Percentiles rank a stretch among this genome's conserved stretches.
These are phyloP conservation scores for Penicillium parvum DNA, from an alignment of 495 filamentous ascomycete species.

Conservation along the genomic window DNA sequence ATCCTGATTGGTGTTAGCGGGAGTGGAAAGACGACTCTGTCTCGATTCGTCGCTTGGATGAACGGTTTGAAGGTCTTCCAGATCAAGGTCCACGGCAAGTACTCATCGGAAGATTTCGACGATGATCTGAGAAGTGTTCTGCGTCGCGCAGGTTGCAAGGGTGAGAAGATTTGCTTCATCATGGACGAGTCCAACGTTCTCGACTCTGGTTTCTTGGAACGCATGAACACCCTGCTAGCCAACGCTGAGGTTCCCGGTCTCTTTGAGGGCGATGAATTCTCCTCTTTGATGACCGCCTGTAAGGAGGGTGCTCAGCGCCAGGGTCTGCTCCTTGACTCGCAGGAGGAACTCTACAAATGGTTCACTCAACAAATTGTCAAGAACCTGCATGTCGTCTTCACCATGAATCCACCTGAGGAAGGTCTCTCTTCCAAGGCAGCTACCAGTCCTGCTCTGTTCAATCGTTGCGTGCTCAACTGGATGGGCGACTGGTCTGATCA, in stretches of 20 bases:
- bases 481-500: conserved; percentile 99
- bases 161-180: conserved; percentile 99
- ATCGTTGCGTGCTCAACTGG: conserved; percentile 99
- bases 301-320: conserved; percentile 97
- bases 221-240: conserved; percentile 97
- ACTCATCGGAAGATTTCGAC: conserved; percentile 97
- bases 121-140: conserved; percentile 93
- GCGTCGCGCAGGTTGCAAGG: conserved; percentile 90
- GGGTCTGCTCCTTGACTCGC: conserved; percentile 88
- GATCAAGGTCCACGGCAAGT: conserved; percentile 98
- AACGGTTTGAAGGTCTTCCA: conserved; percentile 98
- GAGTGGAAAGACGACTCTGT: conserved; percentile 96
- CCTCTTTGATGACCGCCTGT: conserved; percentile 95
- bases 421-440: conserved; percentile 93
- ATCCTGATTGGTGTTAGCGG: conserved; percentile 98
- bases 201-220: conserved; percentile 95
- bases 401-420: conserved; percentile 99
- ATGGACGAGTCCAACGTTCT: conserved; percentile 99
- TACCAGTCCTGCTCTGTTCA: conserved; percentile 96
- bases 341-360: conserved; percentile 99
- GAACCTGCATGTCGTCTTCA: conserved; percentile 98
- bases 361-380: conserved; percentile 99
- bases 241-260: conserved; percentile 97
- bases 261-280: conserved; percentile 95
- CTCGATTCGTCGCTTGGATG: conserved; percentile 99